Evolutionary conservation across 2,329 filamentous ascomycete genomes (phyloP).

Genomic region (Elsinoe perseae): DNA sequence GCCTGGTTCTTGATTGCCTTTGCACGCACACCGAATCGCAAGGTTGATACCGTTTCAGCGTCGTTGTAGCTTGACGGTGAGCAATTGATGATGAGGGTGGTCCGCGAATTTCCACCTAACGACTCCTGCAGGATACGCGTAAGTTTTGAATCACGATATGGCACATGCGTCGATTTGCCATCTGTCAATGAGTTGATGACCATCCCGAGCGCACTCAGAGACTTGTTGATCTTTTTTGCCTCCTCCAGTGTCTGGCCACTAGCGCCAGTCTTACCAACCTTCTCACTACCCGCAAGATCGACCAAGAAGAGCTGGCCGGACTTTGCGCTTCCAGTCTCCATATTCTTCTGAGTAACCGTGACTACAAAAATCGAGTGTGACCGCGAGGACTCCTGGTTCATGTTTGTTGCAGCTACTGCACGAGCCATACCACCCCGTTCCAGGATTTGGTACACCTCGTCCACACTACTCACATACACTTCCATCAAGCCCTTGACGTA

Average conservation of each 20-base stretch:
- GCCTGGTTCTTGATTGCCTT: constrained; percentile 99
- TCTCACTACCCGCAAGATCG: constrained; percentile 95
- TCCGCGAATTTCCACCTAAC: constrained; percentile 92
- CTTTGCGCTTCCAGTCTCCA: constrained; percentile 91
- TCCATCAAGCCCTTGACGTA: constrained; percentile 94
- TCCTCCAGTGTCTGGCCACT: constrained; percentile 96
- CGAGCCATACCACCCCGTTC: constrained; percentile 80
- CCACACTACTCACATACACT: constrained; percentile 90
- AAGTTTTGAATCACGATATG: constrained; percentile 96
- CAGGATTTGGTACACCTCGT: constrained; percentile 96
- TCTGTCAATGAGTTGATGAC: constrained; percentile 97
- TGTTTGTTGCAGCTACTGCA: constrained; percentile 93
- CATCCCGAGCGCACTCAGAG: constrained; percentile 94
- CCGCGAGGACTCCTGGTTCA: constrained; percentile 97
- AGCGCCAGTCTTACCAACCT: constrained; percentile 96
- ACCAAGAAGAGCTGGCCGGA: constrained; percentile 95
- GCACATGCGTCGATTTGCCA: constrained; percentile 91
- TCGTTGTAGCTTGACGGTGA: constrained; percentile 99
- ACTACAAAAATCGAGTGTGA: constrained; percentile 98
- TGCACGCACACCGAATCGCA: constrained; percentile 90
- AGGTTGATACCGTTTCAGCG: constrained; percentile 81
- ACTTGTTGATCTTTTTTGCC: constrained; percentile 99
- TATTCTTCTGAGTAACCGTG: constrained; percentile 94
- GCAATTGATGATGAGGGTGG: constrained; percentile 97
- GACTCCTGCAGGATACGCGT: constrained; percentile 96